Percentiles rank a stretch among this genome's conserved stretches.
These are phyloP conservation scores for Penicillium canescens DNA, from an alignment of 495 filamentous ascomycete genomes.

Conservation along the genomic window DNA sequence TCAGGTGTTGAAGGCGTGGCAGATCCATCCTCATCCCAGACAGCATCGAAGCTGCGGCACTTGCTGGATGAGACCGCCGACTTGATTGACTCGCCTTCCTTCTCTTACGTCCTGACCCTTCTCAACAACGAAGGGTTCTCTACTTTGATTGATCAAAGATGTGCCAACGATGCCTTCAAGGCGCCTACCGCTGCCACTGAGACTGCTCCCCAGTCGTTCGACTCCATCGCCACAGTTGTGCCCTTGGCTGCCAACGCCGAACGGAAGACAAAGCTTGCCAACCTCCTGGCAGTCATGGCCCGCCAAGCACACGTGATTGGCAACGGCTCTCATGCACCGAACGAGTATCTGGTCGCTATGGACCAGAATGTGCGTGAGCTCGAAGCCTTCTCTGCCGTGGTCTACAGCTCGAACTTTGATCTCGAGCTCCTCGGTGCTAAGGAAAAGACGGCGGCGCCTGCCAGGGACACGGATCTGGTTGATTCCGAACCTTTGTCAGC, in stretches of 20 bases:
- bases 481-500: slow-evolving; percentile 20
- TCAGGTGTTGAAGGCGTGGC: slow-evolving; percentile 69
- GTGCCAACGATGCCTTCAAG: slow-evolving; percentile 77
- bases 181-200: slow-evolving; percentile 45
- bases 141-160: slow-evolving; percentile 73
- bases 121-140: slow-evolving; percentile 88
- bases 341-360: slow-evolving; percentile 85
- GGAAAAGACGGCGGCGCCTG: slow-evolving; percentile 8
- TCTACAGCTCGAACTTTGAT: slow-evolving; percentile 92
- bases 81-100: slow-evolving; percentile 89
- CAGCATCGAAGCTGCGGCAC: slow-evolving; percentile 65
- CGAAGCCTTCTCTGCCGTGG: slow-evolving; percentile 91
- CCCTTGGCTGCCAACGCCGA: slow-evolving; percentile 28
- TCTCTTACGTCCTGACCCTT: slow-evolving; percentile 77
- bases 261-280: slow-evolving; percentile 78
- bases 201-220: slow-evolving; percentile 43
- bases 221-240: slow-evolving; percentile 42
- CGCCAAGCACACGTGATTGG: slow-evolving; percentile 90
- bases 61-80: slow-evolving; percentile 96
- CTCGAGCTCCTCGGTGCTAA: slow-evolving; percentile 52
- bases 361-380: slow-evolving; percentile 76
- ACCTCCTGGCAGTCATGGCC: slow-evolving; percentile 80
- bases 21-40: slow-evolving; percentile 39
- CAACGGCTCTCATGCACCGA: slow-evolving; percentile 62
- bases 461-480: slow-evolving; percentile 8